Conservation (phyloP, 1,284 basidiomycete species). For the Fistulina hepatica region DNA sequence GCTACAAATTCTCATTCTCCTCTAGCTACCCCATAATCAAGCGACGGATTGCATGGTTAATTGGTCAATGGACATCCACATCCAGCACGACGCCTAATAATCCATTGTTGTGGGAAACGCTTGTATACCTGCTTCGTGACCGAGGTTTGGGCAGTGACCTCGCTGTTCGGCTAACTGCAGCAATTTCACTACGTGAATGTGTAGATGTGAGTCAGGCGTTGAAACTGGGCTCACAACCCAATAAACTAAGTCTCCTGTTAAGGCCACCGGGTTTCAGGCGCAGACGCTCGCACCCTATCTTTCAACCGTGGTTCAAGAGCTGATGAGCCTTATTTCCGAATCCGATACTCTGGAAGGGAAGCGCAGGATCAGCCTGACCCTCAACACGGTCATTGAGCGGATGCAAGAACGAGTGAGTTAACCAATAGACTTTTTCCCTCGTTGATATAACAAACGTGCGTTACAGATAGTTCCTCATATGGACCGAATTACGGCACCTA, state of each 20-base stretch:
- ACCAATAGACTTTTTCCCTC: background rate
- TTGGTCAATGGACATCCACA: conserved; percentile 76
- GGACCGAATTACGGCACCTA: conserved; percentile 50
- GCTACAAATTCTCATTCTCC: background rate
- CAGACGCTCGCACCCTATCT: too few relatives aligned
- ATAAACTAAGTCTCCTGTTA: conserved; percentile 7
- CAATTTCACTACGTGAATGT: conserved; percentile 64
- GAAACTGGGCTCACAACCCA: background rate
- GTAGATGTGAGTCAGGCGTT: conserved; percentile 54
- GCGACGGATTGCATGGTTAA: conserved; percentile 80
- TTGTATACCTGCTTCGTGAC: conserved; percentile 64
- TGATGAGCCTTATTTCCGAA: conserved; percentile 63
- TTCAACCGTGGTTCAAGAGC: conserved; percentile 54
- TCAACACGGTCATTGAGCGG: conserved; percentile 68
- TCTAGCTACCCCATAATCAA: conserved; percentile 80
- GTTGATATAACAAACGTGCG: background rate
- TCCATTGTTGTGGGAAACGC: conserved; percentile 65
- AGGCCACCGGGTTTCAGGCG: conserved; percentile 52
- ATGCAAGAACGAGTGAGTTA: conserved; percentile 46
- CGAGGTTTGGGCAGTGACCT: conserved; percentile 60
- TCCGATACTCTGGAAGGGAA: conserved; percentile 73
- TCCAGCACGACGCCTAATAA: conserved; percentile 52
- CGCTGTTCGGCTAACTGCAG: conserved; percentile 76
- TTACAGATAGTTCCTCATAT: conserved; percentile 61
- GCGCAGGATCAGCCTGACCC: conserved; percentile 53